These are phyloP conservation scores for Cladosporium sp. DNA, from an alignment of 2,329 filamentous ascomycete species.

Conservation along the genomic window DNA sequence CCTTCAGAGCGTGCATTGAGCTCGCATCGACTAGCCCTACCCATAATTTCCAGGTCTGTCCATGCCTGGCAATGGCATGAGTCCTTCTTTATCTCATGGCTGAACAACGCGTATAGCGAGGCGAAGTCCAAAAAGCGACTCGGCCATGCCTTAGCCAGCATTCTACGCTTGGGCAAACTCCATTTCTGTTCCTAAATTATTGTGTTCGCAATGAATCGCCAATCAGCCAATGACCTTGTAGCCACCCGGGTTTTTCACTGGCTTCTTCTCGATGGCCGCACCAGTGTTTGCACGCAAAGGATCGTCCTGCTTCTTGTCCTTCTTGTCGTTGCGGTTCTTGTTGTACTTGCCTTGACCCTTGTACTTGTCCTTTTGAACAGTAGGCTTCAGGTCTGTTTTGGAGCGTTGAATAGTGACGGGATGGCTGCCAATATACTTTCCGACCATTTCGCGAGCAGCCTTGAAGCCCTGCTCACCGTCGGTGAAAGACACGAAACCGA, in stretches of 20 bases:
- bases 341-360: slow-evolving; percentile 55
- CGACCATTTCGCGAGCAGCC: slow-evolving; percentile 96
- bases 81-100: neutral
- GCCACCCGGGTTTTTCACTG: slow-evolving; percentile 29
- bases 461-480: slow-evolving; percentile 96
- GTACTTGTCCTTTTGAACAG: slow-evolving; percentile 53
- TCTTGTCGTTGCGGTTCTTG: slow-evolving; percentile 43
- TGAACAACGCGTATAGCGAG: neutral
- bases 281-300: slow-evolving; percentile 40
- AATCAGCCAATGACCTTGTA: slow-evolving; percentile 39
- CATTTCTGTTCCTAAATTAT: too few relatives aligned
- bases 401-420: slow-evolving; percentile 77
- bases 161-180: neutral
- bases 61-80: neutral
- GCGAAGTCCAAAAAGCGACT: neutral
- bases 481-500: slow-evolving; percentile 93
- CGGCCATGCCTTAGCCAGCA: neutral
- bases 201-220: neutral
- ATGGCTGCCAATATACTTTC: slow-evolving; percentile 98
- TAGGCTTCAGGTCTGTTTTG: slow-evolving; percentile 85
- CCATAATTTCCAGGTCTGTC: neutral
- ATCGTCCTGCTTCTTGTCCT: slow-evolving; percentile 42
- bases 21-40: neutral
- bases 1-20: neutral
- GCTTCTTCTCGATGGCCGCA: slow-evolving; percentile 42